Percentiles rank a stretch among this genome's conserved stretches.
Conservation (phyloP, 257 asterid genomes). For the Gentiana straminea region DNA sequence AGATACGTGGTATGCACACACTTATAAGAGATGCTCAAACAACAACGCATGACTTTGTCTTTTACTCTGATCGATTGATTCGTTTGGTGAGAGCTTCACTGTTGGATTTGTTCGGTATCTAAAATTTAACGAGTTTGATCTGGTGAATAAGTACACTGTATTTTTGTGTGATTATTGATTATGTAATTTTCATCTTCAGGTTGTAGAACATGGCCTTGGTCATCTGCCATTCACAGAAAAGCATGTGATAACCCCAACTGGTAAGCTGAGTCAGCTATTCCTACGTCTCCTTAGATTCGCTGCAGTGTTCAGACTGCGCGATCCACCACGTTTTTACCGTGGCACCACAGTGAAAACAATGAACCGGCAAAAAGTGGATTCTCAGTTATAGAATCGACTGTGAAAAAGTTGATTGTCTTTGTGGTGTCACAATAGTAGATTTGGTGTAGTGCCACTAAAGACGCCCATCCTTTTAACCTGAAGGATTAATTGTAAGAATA, state of each 20-base stretch:
- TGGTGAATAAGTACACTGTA: not conserved
- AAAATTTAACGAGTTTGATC: not conserved
- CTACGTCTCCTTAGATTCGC: too few species aligned
- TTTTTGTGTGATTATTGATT: constrained; percentile 1
- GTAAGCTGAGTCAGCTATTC: constrained; percentile 30
- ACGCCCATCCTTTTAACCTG: too few species aligned
- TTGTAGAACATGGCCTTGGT: constrained; percentile 98
- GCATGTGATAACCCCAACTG: constrained; percentile 96
- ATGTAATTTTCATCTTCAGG: constrained; percentile 31
- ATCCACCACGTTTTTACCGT: too few species aligned
- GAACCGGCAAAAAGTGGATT: too few species aligned
- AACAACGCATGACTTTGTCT: constrained; percentile 87
- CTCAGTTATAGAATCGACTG: too few species aligned
- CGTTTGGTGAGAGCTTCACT: constrained; percentile 58
- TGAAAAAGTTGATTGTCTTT: too few species aligned
- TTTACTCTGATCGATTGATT: constrained; percentile 86
- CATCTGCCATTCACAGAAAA: constrained; percentile 97
- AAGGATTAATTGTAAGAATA: too few species aligned
- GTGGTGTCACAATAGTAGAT: too few species aligned
- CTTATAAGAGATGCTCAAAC: constrained; percentile 94
- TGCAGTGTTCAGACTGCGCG: too few species aligned
- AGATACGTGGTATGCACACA: constrained; percentile 99
- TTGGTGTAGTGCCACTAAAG: too few species aligned
- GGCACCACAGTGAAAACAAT: too few species aligned
- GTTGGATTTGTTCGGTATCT: constrained; percentile 8